Conservation (phyloP, 805 yeast genomes). For the Candida chauliodis region DNA sequence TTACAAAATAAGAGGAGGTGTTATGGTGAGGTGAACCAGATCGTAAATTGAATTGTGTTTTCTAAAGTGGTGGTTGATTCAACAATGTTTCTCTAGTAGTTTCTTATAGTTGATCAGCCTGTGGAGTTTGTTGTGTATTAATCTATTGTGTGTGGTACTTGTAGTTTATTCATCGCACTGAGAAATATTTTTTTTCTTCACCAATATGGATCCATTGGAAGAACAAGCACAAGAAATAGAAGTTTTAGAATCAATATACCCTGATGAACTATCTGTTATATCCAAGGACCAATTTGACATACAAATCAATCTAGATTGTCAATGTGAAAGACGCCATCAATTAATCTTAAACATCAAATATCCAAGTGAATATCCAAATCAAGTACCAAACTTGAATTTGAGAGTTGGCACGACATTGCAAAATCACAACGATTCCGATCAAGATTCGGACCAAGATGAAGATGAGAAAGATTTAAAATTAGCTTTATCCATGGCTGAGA, state of each 20-base stretch:
- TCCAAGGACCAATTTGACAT: conserved; percentile 45
- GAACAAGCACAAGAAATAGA: conserved; percentile 90
- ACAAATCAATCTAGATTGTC: conserved; percentile 62
- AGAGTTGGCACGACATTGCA: conserved; percentile 22
- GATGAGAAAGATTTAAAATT: conserved; percentile 44
- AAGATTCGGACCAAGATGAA: conserved; percentile 31
- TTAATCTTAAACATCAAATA: conserved; percentile 59
- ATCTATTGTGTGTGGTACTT: no score
- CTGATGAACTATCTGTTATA: conserved; percentile 69
- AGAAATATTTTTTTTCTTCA: conserved; percentile 1
- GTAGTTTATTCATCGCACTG: background rate
- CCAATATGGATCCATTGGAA: conserved; percentile 66
- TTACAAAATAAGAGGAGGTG: no score
- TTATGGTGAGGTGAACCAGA: no score
- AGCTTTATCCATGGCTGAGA: conserved; percentile 53
- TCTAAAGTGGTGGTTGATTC: no score
- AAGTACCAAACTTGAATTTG: conserved; percentile 56
- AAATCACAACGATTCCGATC: conserved; percentile 22
- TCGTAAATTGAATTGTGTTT: no score
- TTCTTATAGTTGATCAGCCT: no score
- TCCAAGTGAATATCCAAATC: conserved; percentile 81
- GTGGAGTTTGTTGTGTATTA: no score
- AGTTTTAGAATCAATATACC: conserved; percentile 86
- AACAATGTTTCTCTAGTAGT: no score
- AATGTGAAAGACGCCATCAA: conserved; percentile 54